phyloP scores from a whole-genome alignment of 2,329 filamentous ascomycete species.

The Westerdykella aurantiaca region DNA sequence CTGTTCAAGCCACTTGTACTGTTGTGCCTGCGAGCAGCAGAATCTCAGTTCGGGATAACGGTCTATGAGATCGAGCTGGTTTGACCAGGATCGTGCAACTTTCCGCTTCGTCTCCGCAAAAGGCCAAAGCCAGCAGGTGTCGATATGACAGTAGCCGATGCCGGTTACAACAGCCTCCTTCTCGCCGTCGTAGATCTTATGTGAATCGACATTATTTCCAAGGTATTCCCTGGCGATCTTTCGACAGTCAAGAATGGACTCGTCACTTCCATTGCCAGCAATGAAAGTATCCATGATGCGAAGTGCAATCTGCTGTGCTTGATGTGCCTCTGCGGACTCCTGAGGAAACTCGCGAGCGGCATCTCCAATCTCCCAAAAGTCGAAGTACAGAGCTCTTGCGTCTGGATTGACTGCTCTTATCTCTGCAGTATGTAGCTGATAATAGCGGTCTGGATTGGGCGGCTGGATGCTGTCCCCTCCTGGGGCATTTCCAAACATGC shows the following conservation, averaged over 20 bases:
- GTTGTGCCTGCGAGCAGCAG: constrained; percentile 87
- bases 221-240: constrained; percentile 79
- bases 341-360: constrained; percentile 85
- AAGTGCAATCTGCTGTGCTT: constrained; percentile 77
- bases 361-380: constrained; percentile 94
- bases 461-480: constrained; percentile 84
- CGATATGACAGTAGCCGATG: constrained; percentile 96
- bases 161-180: constrained; percentile 74
- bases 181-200: constrained; percentile 73
- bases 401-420: constrained; percentile 86
- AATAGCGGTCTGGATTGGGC: constrained; percentile 78
- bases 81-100: constrained; percentile 91
- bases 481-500: constrained; percentile 92
- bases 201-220: constrained; percentile 68
- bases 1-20: constrained; percentile 95
- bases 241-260: constrained; percentile 72
- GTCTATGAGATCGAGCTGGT: constrained; percentile 92
- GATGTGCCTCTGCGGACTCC: constrained; percentile 83
- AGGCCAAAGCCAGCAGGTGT: constrained; percentile 97
- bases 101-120: constrained; percentile 98
- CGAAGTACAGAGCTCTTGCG: constrained; percentile 76
- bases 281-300: constrained; percentile 88
- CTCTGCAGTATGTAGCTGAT: constrained; percentile 67
- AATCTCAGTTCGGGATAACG: constrained; percentile 92
- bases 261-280: constrained; percentile 63